A percentile compares a stretch with the other conserved stretches of the same genome.
phyloP scores from a whole-genome alignment of 805 yeast genomes.

The Teunomyces gatunensis region DNA sequence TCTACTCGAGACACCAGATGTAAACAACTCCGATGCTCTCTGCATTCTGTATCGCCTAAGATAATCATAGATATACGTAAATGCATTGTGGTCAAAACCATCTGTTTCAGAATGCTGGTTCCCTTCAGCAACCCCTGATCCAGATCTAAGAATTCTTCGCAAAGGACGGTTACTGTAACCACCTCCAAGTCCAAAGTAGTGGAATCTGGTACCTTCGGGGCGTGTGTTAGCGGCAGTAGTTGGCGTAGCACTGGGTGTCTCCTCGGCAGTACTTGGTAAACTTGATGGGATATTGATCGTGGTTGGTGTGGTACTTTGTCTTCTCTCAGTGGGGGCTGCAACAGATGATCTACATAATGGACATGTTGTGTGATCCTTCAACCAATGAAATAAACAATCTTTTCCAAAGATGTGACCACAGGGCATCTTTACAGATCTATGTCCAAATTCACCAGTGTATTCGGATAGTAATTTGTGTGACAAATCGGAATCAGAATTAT shows the following conservation, averaged over 20 bases:
- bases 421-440: constrained; percentile 71
- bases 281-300: constrained; percentile 5
- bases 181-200: constrained; percentile 4
- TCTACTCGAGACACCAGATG: constrained; percentile 49
- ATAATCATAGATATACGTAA: constrained; percentile 20
- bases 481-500: not conserved
- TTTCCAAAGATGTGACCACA: constrained; percentile 88
- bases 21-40: constrained; percentile 26
- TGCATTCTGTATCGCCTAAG: constrained; percentile 14
- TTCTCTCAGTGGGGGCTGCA: constrained; percentile 10
- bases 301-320: not conserved
- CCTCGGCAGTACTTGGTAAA: not conserved
- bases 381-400: constrained; percentile 84
- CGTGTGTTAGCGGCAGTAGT: not conserved
- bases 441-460: constrained; percentile 31
- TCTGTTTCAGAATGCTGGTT: not conserved
- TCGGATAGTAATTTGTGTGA: constrained; percentile 16
- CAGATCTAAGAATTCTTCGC: constrained; percentile 12
- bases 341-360: constrained; percentile 73
- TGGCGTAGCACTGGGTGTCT: not conserved
- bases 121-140: constrained; percentile 5
- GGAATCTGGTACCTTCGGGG: constrained; percentile 4
- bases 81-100: constrained; percentile 8
- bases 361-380: constrained; percentile 68
- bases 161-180: not conserved